Base-by-base conservation (phyloP, 2,329 filamentous ascomycete species). In the Elsinoe australis region DNA sequence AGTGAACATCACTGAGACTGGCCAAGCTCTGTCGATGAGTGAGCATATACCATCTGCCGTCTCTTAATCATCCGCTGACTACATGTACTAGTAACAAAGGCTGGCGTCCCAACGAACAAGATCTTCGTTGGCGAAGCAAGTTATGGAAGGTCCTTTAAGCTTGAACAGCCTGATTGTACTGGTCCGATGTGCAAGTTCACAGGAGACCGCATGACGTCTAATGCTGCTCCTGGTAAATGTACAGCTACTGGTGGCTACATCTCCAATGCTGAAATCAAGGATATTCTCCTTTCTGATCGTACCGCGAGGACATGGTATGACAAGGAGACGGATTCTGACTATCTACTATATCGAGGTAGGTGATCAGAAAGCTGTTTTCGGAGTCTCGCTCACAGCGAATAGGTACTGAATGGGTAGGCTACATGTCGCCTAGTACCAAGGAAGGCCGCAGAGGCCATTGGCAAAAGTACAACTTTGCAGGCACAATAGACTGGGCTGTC, bases 141-240 rank as follows among this genome's bases (percentile, higher is more conserved):
- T 61, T 10, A 55, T 66, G 5, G 53, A 56, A 22, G 68, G 65
- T 60, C 59, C 68, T 44, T 71, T 67, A 64, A 67, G 8, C 64
- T 69, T 52, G 55, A 59, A 18, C 31, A 38, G 28, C 29, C 51
- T 3, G 48, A 39, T 17, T 67, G 65, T 50, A 47, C 21, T 8
- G 54, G 51, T 1, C 52, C 53, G 3, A 52, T 47, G 15, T 64
- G 61, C 49, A 56, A 51, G 51, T 21, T 61, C 52, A 34, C 18
- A 10, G 29, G 29, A 6, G 12, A 26, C 4, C 17, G 12, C 15
- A 10, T 8, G 17, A 32, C 2, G 3, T 46, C 42, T 14, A n/a
- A n/a, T 7, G 42, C 42, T 6, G 18, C 14, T 26, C 42, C 54
- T 2, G 42, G 42, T 9, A n/a, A 54, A 5, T 67, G 64, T 49